These are phyloP conservation scores for Saussurea involucrata DNA, from an alignment of 129 eudicot species.

Conservation along the genomic window DNA sequence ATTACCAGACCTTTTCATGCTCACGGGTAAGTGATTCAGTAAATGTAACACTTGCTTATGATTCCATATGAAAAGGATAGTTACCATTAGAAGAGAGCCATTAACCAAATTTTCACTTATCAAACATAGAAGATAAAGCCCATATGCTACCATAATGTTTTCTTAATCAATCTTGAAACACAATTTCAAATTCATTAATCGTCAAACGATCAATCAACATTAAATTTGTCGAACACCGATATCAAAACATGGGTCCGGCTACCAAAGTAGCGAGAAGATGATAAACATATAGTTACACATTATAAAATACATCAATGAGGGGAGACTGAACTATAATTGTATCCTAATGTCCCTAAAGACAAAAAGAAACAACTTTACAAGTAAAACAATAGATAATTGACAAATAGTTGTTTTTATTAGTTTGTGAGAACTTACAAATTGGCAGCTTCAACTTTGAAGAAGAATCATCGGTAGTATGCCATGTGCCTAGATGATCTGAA, in stretches of 20 bases:
- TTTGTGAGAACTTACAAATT: constrained; percentile 10
- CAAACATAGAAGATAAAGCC: not conserved
- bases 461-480: constrained; percentile 68
- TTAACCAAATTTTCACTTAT: not conserved
- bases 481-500: constrained; percentile 91
- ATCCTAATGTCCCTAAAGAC: constrained; percentile 29
- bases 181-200: not conserved
- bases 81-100: not conserved
- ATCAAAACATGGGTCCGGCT: not conserved
- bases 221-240: not conserved
- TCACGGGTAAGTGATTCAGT: too few species aligned
- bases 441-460: not conserved
- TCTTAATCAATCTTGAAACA: not conserved
- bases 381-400: constrained; percentile 4
- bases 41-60: too few species aligned
- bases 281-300: constrained; percentile 13
- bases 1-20: too few species aligned
- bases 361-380: constrained; percentile 35
- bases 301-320: constrained; percentile 5
- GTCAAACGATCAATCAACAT: not conserved
- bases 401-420: constrained; percentile 8
- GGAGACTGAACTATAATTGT: constrained; percentile 20
- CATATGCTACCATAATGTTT: not conserved
- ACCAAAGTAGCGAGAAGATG: not conserved
- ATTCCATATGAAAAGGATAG: not conserved